Evolutionary conservation across 2,329 filamentous ascomycete species (phyloP).

Genomic region (Alternaria triticina): DNA sequence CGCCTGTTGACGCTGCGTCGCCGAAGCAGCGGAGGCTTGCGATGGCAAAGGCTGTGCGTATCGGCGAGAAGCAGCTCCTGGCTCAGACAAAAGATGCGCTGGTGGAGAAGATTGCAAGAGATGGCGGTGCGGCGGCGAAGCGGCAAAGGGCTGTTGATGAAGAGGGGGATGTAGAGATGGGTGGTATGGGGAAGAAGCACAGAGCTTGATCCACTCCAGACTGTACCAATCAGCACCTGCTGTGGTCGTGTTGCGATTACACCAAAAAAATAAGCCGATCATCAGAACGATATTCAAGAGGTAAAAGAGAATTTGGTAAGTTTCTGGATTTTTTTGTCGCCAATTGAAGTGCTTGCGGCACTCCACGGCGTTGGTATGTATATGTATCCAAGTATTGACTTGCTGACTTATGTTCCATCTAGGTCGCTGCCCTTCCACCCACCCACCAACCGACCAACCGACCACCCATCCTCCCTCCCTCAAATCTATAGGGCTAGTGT

Average conservation of each 20-base stretch:
- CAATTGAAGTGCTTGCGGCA: background rate
- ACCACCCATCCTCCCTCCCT: background rate
- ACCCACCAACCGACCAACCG: background rate
- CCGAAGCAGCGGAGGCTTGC: constrained; percentile 38
- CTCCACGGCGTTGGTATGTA: constrained; percentile 15
- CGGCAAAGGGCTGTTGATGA: constrained; percentile 33
- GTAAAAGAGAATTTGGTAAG: constrained; percentile 14
- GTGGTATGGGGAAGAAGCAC: constrained; percentile 35
- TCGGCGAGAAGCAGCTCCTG: constrained; percentile 75
- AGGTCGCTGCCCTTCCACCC: constrained; percentile 13
- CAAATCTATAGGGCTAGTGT: constrained; percentile 20
- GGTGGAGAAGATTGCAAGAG: constrained; percentile 38
- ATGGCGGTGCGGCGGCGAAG: constrained; percentile 25
- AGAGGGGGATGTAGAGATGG: constrained; percentile 36
- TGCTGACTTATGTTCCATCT: constrained; percentile 21
- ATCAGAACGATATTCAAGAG: background rate
- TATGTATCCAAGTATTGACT: constrained; percentile 18
- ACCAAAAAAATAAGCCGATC: background rate
- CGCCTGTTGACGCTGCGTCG: constrained; percentile 7
- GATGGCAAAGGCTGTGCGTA: constrained; percentile 72
- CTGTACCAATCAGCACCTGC: background rate
- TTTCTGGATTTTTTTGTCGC: constrained; percentile 23
- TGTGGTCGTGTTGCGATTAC: background rate
- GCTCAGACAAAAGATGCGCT: constrained; percentile 56
- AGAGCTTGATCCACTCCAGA: constrained; percentile 22